Base-by-base conservation (phyloP, 202 grass and related monocot genomes). In the Bolboschoenoplectus hybrid region DNA sequence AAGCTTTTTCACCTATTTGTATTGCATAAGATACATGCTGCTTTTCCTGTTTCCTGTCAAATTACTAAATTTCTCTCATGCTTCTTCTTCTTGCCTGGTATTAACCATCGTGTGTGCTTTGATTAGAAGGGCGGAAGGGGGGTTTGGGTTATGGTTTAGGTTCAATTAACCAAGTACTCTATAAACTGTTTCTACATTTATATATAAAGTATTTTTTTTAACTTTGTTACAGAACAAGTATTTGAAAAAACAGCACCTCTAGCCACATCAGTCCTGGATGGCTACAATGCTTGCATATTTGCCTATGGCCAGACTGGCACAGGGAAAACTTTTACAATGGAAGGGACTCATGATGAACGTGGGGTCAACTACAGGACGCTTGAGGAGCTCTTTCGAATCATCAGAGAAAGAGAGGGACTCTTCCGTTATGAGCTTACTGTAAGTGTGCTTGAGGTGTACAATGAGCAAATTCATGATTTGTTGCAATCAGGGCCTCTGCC, bases 281-380 rank as follows among this genome's bases (percentile, higher is more conserved):
- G 96, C 58, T 98, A 90, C 83, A 98, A 98, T 86, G 93, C 94
- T 10, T 98, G 96, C 13, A 98, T 98, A 69, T 98, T 98, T 86
- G 96, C 96, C 76, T 98, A 94, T 19, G 91, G 91, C 3, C 93
- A 98, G 65, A 98, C 93, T 0, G 93, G 91, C 45, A 98, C 96
- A 20, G 91, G 96, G 36, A 98, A 98, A 91, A 95, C 96, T 63
- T 98, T 92, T 85, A 98, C 96, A 63, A 98, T 98, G 96, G 91
- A 98, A 90, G 96, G 96, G 3, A 90, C 55, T 70, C 86, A 92
- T 52, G 93, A 90, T 52, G 88, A 88, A 80, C 87, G 96, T 74
- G 96, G 96, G 49, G 93, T 98, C 74, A 98, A 98, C 66, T 95
- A 94, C 39, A 94, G 89, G 55, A 98, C 93, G 58, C 47, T 98